Percentiles rank a stretch among this genome's conserved stretches.
These are phyloP conservation scores for Massariosphaeria phaeospora DNA, from an alignment of 495 filamentous ascomycete species.

Conservation along the genomic window DNA sequence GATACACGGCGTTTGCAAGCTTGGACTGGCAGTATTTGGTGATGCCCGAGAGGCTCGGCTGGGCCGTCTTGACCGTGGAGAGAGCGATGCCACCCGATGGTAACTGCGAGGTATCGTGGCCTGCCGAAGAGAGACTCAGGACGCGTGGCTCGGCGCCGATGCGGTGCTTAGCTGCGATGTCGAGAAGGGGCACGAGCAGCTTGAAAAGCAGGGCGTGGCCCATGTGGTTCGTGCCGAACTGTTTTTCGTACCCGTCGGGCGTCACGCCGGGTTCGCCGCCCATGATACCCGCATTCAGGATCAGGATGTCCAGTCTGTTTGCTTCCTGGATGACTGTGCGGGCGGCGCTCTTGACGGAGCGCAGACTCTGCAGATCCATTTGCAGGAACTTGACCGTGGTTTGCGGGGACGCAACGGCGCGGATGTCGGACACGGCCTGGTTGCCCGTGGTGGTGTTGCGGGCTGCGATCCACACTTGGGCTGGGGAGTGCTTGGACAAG, in stretches of 20 bases:
- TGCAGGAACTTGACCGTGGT: conserved; percentile 11
- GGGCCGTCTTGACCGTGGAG: conserved; percentile 1
- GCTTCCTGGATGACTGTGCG: not conserved
- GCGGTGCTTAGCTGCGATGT: not conserved
- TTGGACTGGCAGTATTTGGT: conserved; percentile 20
- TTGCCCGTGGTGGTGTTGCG: not conserved
- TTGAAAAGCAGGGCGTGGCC: conserved; percentile 26
- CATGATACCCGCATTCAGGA: conserved; percentile 32
- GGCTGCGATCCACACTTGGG: too few relatives aligned
- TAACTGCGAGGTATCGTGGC: not conserved
- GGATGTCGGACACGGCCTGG: conserved; percentile 3
- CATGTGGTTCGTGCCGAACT: conserved; percentile 27
- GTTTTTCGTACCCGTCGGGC: conserved; percentile 25
- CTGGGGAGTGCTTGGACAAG: too few relatives aligned
- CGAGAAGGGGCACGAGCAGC: conserved; percentile 12
- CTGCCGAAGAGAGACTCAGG: conserved; percentile 13
- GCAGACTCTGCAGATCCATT: conserved; percentile 20
- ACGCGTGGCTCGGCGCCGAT: conserved; percentile 18
- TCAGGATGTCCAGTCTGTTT: conserved; percentile 23
- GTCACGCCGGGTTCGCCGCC: conserved; percentile 1
- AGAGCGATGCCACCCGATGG: conserved; percentile 19
- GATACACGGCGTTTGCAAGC: not conserved
- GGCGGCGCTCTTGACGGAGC: conserved; percentile 2
- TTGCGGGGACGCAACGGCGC: not conserved
- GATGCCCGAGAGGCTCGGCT: not conserved